Evolutionary conservation across 768 basidiomycete genomes (phyloP).

Genomic region (Auricularia auricula-judae): DNA sequence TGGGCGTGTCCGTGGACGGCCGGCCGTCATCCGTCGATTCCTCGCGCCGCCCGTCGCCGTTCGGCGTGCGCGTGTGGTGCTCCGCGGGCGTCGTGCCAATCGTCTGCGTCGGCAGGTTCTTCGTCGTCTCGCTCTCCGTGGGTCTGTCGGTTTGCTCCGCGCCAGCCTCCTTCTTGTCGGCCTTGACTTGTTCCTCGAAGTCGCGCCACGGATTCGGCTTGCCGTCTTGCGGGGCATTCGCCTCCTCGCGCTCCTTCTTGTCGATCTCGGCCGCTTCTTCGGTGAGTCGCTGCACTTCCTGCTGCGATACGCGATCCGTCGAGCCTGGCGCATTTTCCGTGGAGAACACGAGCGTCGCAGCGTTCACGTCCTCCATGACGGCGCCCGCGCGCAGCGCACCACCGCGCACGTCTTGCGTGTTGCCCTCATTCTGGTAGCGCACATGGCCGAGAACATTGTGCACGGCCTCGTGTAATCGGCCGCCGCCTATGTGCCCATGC

Average conservation of each 20-base stretch:
- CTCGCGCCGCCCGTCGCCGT: not conserved
- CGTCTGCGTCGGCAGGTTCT: not conserved
- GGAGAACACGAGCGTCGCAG: constrained; percentile 1
- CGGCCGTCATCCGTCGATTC: not conserved
- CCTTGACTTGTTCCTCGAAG: not conserved
- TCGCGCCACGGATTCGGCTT: not conserved
- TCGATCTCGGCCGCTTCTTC: not conserved
- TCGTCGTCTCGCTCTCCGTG: not conserved
- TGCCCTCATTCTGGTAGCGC: not conserved
- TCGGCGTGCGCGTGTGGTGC: not conserved
- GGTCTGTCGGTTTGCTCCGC: not conserved
- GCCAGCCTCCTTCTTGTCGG: not conserved
- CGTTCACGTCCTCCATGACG: not conserved
- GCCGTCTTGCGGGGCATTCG: not conserved
- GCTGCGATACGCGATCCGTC: not conserved
- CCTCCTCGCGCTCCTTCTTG: not conserved
- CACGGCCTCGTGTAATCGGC: not conserved
- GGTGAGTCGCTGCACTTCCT: not conserved
- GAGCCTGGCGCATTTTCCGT: not conserved
- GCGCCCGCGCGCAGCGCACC: not conserved
- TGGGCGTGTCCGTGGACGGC: not conserved
- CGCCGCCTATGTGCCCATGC: not conserved
- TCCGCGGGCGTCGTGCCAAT: not conserved
- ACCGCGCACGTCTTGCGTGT: not conserved
- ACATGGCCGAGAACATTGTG: not conserved